Base-by-base conservation (phyloP, 495 filamentous ascomycete species). In the Immersiella caudata region DNA sequence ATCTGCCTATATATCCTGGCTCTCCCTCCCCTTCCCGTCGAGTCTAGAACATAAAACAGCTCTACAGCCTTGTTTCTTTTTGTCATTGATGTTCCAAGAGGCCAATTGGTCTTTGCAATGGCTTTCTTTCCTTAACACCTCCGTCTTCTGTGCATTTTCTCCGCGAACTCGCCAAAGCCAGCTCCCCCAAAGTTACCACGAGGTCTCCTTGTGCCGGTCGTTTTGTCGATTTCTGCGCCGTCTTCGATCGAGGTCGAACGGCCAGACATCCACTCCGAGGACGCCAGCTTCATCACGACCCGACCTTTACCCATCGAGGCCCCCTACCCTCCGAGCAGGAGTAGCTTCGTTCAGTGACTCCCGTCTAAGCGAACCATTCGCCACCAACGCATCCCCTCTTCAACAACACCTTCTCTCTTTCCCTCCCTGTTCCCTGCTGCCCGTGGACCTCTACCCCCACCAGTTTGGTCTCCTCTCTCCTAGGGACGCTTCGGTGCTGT, bases 1-100 rank as follows among this genome's bases (percentile, higher is more conserved):
- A 33, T 68, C 59, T 74, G 76, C 69, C 78, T 81, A 80, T 80
- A 80, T 81, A 81, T 78, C 78, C 75, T 73, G 74, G 74, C 74
- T 69, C 71, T 66, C 75, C 75, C 75, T 75, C 76, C 78, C 29
- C 71, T 57, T 52, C 33, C 63, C 59, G 33, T 40, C 71, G 72
- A 76, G 76, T 76, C 80, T 81, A 76, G 80, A 71, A 74, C 71
- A 66, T 66, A 40, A 65, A 67, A 62, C 73, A 72, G 67, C 70
- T 51, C 72, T 71, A 72, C 78, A 68, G 60, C 76, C 71, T 76
- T 74, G 75, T 71, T 76, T 75, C 68, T 70, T 71, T 73, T 76
- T 70, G 70, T 78, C 59, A 58, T 72, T 74, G 72, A 75, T 70
- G 69, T 73, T 69, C 70, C 61, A 69, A 67, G 74, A 63, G 74